Base-by-base conservation (phyloP, 495 filamentous ascomycete genomes). In the Antarctomyces pellizariae region DNA sequence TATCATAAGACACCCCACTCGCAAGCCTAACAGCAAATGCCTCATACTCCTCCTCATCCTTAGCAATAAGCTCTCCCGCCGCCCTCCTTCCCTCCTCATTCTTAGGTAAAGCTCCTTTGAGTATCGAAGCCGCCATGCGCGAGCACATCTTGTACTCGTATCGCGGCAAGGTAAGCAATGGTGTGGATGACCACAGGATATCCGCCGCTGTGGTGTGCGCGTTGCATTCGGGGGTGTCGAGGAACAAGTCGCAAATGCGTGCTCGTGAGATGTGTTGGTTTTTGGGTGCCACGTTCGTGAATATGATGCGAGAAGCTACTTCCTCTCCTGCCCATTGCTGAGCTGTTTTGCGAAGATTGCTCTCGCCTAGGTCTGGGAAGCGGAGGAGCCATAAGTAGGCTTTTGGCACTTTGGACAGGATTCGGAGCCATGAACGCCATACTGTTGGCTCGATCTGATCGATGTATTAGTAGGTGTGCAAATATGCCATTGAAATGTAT, bases 81-180 rank as follows among this genome's bases (percentile, higher is more conserved):
- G 77, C 79, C 21, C 48, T 49, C n/a, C 50, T 53, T 7, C 83
- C 83, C 10, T 65, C 64, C 5, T 52, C 53, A 3, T 50, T 52
- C 35, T 66, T 68, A 0, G 89, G 83, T 5, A 95, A 53, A 2
- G 86, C 86, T 20, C 86, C 89, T 33, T 64, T 73, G 7, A 97
- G 57, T 36, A 97, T 95, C 8, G 76, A 84, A 19, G 83, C 83
- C 12, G 86, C 86, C 75, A 97, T 95, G 26, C 89, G 70, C 22
- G 78, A 89, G 49, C 89, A 95, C 86, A 99, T 99, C 54, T 99
- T 99, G 47, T 93, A 91, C 29, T 68, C 62, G 48, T 93, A 86
- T 16, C 84, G 64, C n/a, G 83, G 82, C n/a, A 83, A 58, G 0
- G 86, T 99, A 29, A 95, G 54, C 27, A 99, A 57, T 18, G 86